phyloP scores from a whole-genome alignment of 1,284 basidiomycete genomes.

The Rhodofomes roseus region DNA sequence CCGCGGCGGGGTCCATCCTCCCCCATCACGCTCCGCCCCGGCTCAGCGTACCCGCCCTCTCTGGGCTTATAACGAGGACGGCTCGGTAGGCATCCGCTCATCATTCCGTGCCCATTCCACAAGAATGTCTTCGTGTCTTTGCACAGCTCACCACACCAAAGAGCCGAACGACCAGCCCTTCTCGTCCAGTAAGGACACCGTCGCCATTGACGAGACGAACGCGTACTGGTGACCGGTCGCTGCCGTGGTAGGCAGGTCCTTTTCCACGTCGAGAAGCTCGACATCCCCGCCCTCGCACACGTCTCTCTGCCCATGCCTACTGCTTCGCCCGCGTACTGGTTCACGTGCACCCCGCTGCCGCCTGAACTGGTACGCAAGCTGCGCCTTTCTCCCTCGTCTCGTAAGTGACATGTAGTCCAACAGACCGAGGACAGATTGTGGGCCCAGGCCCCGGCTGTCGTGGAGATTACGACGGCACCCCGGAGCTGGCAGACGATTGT shows the following conservation, averaged over 20 bases:
- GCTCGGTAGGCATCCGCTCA: constrained; percentile 52
- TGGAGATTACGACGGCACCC: neutral
- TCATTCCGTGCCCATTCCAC: constrained; percentile 2
- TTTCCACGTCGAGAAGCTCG: constrained; percentile 58
- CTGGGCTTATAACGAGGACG: constrained; percentile 65
- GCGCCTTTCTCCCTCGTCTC: neutral
- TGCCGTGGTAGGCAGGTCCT: constrained; percentile 54
- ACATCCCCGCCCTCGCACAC: constrained; percentile 15
- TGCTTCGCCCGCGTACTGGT: constrained; percentile 10
- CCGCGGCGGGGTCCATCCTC: constrained; percentile 15
- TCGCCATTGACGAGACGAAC: constrained; percentile 56
- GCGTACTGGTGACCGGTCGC: constrained; percentile 62
- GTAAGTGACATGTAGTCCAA: neutral
- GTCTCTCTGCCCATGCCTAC: constrained; percentile 9
- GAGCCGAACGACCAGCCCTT: too few relatives aligned
- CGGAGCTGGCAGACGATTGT: neutral
- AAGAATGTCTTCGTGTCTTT: too few relatives aligned
- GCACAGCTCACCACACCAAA: too few relatives aligned
- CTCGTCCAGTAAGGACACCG: constrained; percentile 49
- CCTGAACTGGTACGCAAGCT: neutral
- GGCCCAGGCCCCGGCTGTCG: neutral
- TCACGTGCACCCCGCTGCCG: neutral
- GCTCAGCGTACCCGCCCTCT: constrained; percentile 49
- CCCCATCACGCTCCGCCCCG: constrained; percentile 29
- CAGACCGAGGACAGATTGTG: neutral